phyloP scores from a whole-genome alignment of 2,329 filamentous ascomycete species.

The Xylaria hypoxylon region DNA sequence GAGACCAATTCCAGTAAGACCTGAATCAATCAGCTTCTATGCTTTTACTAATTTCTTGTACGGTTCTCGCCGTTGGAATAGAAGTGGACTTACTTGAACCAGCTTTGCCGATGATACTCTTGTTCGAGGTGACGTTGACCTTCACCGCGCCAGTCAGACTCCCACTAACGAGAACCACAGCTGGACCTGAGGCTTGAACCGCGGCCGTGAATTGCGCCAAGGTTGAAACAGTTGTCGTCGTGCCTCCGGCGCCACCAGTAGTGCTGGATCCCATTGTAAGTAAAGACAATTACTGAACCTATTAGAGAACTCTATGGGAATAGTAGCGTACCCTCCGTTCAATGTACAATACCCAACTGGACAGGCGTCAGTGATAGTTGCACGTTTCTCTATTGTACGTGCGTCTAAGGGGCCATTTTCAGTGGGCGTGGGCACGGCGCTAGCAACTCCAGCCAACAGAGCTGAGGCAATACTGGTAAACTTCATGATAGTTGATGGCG shows the following conservation, averaged over 20 bases:
- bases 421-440: slow-evolving; percentile 50
- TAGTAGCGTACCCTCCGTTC: slow-evolving; percentile 45
- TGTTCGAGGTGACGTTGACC: slow-evolving; percentile 58
- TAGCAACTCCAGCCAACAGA: slow-evolving; percentile 48
- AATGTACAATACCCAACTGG: slow-evolving; percentile 52
- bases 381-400: slow-evolving; percentile 51
- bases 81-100: slow-evolving; percentile 45
- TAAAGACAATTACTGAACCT: neutral
- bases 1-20: slow-evolving; percentile 55
- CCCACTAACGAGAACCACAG: slow-evolving; percentile 58
- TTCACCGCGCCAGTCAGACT: slow-evolving; percentile 55
- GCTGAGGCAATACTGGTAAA: slow-evolving; percentile 20
- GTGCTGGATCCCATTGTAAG: slow-evolving; percentile 52
- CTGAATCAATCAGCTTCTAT: slow-evolving; percentile 31
- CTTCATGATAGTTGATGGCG: slow-evolving; percentile 29
- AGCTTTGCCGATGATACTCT: slow-evolving; percentile 58
- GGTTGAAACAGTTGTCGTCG: slow-evolving; percentile 61
- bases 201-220: slow-evolving; percentile 61
- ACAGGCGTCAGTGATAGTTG: slow-evolving; percentile 53
- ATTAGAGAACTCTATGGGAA: neutral
- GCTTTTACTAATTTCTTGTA: neutral
- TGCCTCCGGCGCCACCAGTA: slow-evolving; percentile 62
- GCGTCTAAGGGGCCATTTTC: slow-evolving; percentile 43
- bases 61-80: neutral
- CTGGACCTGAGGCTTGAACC: slow-evolving; percentile 57